These are phyloP conservation scores for Kwoniella dendrophila DNA, from an alignment of 768 basidiomycete genomes.

Conservation along the genomic window DNA sequence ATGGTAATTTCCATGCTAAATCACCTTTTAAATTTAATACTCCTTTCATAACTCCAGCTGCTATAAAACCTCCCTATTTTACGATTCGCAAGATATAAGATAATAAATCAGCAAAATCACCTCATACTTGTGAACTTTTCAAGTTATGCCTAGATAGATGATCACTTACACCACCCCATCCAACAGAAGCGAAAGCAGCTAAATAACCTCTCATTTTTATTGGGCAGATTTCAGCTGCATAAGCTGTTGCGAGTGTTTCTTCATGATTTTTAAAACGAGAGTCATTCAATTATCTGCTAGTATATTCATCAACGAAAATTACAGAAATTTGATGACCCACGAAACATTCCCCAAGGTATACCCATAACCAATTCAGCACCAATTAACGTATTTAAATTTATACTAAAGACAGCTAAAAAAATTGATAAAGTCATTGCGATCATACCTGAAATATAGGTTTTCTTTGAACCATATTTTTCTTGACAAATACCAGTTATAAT, in stretches of 20 bases:
- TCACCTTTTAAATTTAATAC: conserved; percentile 31
- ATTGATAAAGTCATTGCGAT: conserved; percentile 30
- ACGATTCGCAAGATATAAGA: conserved; percentile 2
- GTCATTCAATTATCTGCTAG: conserved; percentile 2
- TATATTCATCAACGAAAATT: not conserved
- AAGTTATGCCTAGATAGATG: not conserved
- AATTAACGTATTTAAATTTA: conserved; percentile 28
- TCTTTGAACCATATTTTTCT: conserved; percentile 28
- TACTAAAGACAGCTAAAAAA: conserved; percentile 30
- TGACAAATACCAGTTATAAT: conserved; percentile 32
- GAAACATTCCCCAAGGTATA: conserved; percentile 40
- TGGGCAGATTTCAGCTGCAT: conserved; percentile 47
- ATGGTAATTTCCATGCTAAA: conserved; percentile 44
- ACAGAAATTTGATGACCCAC: conserved; percentile 12
- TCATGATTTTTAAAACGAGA: conserved; percentile 14
- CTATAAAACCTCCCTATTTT: conserved; percentile 29
- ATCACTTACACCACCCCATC: conserved; percentile 31
- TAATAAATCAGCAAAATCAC: not conserved
- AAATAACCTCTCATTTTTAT: conserved; percentile 50
- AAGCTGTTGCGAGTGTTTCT: conserved; percentile 39
- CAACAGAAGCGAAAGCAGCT: conserved; percentile 41
- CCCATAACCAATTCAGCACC: conserved; percentile 32
- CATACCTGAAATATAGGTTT: conserved; percentile 32
- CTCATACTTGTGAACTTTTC: too few relatives aligned
- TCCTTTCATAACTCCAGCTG: conserved; percentile 41